Evolutionary conservation across 208 protist genomes (phyloP).

Genomic region (Leishmania amazonensis): DNA sequence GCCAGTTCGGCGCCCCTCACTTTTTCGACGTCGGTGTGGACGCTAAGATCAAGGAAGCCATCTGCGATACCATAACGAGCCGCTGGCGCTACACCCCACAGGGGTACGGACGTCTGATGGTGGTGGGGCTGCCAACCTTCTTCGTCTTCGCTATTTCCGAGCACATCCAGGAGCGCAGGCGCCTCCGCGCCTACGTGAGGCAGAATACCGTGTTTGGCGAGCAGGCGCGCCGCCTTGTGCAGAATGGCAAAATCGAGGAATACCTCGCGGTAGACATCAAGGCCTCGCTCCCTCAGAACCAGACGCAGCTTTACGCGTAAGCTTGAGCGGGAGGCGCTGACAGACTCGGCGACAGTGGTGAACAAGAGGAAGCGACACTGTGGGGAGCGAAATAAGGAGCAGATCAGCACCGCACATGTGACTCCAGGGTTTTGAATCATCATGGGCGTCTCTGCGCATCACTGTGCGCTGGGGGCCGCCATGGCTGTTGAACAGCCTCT

Average conservation of each 20-base stretch:
- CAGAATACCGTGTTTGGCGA: slow-evolving; percentile 92
- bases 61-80: slow-evolving; percentile 61
- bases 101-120: slow-evolving; percentile 78
- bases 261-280: slow-evolving; percentile 86
- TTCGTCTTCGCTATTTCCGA: slow-evolving; percentile 62
- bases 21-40: slow-evolving; percentile 89
- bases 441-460: not conserved
- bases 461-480: not conserved
- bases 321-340: not conserved
- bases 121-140: slow-evolving; percentile 82
- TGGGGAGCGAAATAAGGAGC: not conserved
- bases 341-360: not conserved
- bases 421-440: not conserved
- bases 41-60: slow-evolving; percentile 57
- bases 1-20: slow-evolving; percentile 85
- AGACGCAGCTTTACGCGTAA: slow-evolving; percentile 73
- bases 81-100: slow-evolving; percentile 86
- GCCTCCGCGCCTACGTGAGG: slow-evolving; percentile 67
- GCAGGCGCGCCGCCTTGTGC: slow-evolving; percentile 81
- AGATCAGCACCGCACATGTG: not conserved
- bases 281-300: slow-evolving; percentile 58
- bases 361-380: not conserved
- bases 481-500: not conserved
- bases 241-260: slow-evolving; percentile 86
- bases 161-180: slow-evolving; percentile 77